Percentiles rank a stretch among this genome's conserved stretches.
Evolutionary conservation across 345 rosid genomes (phyloP).

Genomic region (Aethionema arabicum): DNA sequence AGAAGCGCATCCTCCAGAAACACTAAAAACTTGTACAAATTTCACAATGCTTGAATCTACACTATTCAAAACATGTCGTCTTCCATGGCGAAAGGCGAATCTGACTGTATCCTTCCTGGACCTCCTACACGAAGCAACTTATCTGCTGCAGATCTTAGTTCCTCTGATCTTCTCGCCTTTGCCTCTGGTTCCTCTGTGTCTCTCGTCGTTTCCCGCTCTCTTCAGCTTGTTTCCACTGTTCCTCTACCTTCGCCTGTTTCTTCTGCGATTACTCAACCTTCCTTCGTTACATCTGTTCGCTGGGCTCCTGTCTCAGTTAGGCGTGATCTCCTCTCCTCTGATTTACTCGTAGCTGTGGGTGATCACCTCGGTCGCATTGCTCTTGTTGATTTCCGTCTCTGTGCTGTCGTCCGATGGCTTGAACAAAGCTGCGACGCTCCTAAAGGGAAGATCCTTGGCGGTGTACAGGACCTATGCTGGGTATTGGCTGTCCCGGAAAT

Average conservation of each 20-base stretch:
- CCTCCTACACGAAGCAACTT: constrained; percentile 81
- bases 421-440: constrained; percentile 45
- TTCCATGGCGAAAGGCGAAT: constrained; percentile 32
- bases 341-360: constrained; percentile 67
- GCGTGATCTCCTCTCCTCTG: constrained; percentile 62
- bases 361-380: constrained; percentile 86
- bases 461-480: constrained; percentile 81
- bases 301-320: constrained; percentile 63
- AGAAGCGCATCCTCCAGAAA: constrained; percentile 1
- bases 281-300: constrained; percentile 65
- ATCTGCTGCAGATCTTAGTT: constrained; percentile 65
- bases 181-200: constrained; percentile 73
- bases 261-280: constrained; percentile 48
- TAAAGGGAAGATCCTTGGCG: constrained; percentile 36
- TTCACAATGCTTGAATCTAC: neutral
- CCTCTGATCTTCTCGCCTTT: constrained; percentile 71
- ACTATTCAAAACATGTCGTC: constrained; percentile 16
- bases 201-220: constrained; percentile 65
- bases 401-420: constrained; percentile 53
- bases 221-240: constrained; percentile 66
- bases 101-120: constrained; percentile 71
- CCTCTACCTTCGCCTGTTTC: constrained; percentile 67
- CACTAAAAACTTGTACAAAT: constrained; percentile 1
- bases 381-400: constrained; percentile 60
- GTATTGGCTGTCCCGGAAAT: constrained; percentile 47